These are phyloP conservation scores for Talaromyces atroroseus DNA, from an alignment of 2,329 filamentous ascomycete species.

Conservation along the genomic window DNA sequence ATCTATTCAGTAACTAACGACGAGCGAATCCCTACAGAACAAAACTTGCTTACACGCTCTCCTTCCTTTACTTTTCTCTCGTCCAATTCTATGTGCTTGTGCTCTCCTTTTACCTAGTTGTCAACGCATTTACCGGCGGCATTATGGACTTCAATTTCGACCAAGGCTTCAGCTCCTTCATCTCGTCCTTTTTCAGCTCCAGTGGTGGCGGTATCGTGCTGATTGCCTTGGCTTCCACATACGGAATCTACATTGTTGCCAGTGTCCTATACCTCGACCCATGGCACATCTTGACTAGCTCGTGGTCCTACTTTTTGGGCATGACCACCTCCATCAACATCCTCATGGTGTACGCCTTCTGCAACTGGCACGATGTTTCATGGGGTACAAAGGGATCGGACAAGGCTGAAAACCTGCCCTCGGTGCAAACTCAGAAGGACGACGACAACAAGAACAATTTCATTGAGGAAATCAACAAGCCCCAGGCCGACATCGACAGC, in stretches of 20 bases:
- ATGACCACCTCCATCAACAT: slow-evolving; percentile 99
- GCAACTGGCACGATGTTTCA: slow-evolving; percentile 99
- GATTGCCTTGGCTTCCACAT: neutral
- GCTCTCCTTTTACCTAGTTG: slow-evolving; percentile 80
- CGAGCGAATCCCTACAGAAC: slow-evolving; percentile 48
- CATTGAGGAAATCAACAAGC: slow-evolving; percentile 93
- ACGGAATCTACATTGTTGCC: neutral
- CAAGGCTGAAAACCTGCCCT: slow-evolving; percentile 87
- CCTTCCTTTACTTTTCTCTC: slow-evolving; percentile 78
- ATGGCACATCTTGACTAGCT: slow-evolving; percentile 99
- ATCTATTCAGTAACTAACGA: slow-evolving; percentile 2
- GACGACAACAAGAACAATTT: slow-evolving; percentile 80
- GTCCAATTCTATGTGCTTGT: slow-evolving; percentile 89
- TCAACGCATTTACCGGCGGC: slow-evolving; percentile 65
- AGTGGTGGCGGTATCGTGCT: slow-evolving; percentile 39
- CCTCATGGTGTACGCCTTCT: slow-evolving; percentile 97
- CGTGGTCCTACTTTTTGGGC: slow-evolving; percentile 86
- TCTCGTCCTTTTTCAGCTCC: slow-evolving; percentile 75
- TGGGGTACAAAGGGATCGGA: slow-evolving; percentile 99
- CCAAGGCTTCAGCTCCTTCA: slow-evolving; percentile 60
- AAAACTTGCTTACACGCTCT: slow-evolving; percentile 83
- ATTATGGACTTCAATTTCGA: slow-evolving; percentile 59
- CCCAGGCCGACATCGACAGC: slow-evolving; percentile 95
- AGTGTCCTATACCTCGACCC: slow-evolving; percentile 94
- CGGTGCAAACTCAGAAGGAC: slow-evolving; percentile 78